phyloP scores from a whole-genome alignment of 805 yeast species.

The Candida sanyiensis region DNA sequence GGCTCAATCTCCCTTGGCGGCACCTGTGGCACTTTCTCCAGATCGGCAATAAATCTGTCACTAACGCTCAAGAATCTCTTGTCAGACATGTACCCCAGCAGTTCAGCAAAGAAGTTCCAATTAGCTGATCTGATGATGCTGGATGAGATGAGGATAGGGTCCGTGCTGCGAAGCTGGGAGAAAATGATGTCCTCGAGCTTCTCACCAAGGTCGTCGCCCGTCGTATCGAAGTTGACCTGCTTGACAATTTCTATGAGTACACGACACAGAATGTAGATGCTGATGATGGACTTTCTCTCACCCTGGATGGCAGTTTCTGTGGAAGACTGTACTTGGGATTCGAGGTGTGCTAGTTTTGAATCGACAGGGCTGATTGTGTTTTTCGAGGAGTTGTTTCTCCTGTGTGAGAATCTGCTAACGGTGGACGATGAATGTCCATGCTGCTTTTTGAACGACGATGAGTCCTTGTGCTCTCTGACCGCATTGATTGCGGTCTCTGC shows the following conservation, averaged over 20 bases:
- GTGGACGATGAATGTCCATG: constrained; percentile 29
- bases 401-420: constrained; percentile 36
- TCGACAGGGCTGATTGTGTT: constrained; percentile 40
- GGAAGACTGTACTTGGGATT: constrained; percentile 36
- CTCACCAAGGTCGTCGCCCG: constrained; percentile 74
- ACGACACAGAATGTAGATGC: constrained; percentile 84
- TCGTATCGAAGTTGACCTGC: constrained; percentile 69
- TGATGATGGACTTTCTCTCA: constrained; percentile 78
- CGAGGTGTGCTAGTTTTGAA: constrained; percentile 47
- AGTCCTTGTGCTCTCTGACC: constrained; percentile 28
- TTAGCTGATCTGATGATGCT: constrained; percentile 81
- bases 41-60: constrained; percentile 87
- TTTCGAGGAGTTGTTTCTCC: constrained; percentile 46
- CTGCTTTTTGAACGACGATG: constrained; percentile 21
- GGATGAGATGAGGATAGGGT: constrained; percentile 61
- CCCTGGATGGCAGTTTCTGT: constrained; percentile 73
- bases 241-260: constrained; percentile 88
- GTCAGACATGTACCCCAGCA: constrained; percentile 86
- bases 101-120: constrained; percentile 87
- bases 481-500: constrained; percentile 36
- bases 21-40: constrained; percentile 70
- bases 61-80: constrained; percentile 81
- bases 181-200: constrained; percentile 91
- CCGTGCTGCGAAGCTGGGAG: constrained; percentile 81
- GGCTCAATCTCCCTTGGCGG: constrained; percentile 49